These are phyloP conservation scores for Neurospora tetraspora DNA, from an alignment of 495 filamentous ascomycete species.

Conservation along the genomic window DNA sequence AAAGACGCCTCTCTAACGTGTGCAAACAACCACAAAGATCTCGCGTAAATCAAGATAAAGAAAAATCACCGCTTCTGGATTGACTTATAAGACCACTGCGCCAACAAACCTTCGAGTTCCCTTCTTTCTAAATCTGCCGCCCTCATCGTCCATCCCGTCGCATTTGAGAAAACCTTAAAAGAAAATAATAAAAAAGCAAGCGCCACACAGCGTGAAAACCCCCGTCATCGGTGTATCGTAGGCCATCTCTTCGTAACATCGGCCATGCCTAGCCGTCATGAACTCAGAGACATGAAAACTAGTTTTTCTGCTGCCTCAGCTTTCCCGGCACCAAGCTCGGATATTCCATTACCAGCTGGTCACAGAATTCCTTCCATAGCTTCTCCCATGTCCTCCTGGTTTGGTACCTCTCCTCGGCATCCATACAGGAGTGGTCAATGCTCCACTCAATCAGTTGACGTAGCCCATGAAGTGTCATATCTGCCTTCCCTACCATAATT, in stretches of 20 bases:
- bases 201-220: background rate
- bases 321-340: background rate
- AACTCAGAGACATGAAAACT: background rate
- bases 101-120: background rate
- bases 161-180: background rate
- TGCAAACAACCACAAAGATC: background rate
- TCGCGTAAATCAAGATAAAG: background rate
- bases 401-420: constrained; percentile 18
- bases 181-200: background rate
- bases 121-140: background rate
- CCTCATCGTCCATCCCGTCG: background rate
- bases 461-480: constrained; percentile 43
- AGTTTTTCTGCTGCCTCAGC: background rate
- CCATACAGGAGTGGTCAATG: constrained; percentile 42
- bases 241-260: background rate
- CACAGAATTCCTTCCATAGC: constrained; percentile 36
- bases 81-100: background rate
- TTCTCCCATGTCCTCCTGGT: constrained; percentile 31
- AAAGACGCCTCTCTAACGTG: background rate
- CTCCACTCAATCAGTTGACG: constrained; percentile 46
- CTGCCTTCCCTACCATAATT: constrained; percentile 39
- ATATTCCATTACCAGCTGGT: constrained; percentile 21
- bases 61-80: background rate
- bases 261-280: background rate
- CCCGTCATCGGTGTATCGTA: background rate